Evolutionary conservation across 169 alveolate genomes (phyloP).

Genomic region (Babesia ovis): DNA sequence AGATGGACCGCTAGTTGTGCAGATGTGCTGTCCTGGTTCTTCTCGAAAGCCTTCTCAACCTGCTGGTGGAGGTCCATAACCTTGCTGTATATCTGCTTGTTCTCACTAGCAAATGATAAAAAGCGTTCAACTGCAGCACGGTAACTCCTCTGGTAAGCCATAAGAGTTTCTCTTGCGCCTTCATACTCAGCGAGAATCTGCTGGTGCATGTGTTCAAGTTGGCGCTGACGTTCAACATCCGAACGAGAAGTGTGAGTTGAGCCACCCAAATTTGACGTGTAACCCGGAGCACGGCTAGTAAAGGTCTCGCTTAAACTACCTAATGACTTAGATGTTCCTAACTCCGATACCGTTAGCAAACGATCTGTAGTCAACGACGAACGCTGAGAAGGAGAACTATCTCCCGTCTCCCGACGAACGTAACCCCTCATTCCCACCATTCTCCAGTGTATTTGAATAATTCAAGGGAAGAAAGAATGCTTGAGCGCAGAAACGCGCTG

Average conservation of each 20-base stretch:
- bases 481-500: not conserved
- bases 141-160: slow-evolving; percentile 42
- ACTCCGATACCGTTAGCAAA: slow-evolving; percentile 24
- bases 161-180: slow-evolving; percentile 32
- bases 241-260: slow-evolving; percentile 20
- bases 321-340: slow-evolving; percentile 20
- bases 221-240: slow-evolving; percentile 30
- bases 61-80: slow-evolving; percentile 47
- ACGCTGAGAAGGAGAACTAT: slow-evolving; percentile 32
- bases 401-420: not conserved
- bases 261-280: not conserved
- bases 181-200: slow-evolving; percentile 65
- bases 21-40: slow-evolving; percentile 22
- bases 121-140: slow-evolving; percentile 61
- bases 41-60: slow-evolving; percentile 48
- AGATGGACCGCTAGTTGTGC: slow-evolving; percentile 74
- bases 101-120: slow-evolving; percentile 60
- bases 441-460: not conserved
- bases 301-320: slow-evolving; percentile 5
- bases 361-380: slow-evolving; percentile 23
- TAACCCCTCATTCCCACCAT: slow-evolving; percentile 27
- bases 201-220: slow-evolving; percentile 50
- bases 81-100: slow-evolving; percentile 58
- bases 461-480: not conserved
- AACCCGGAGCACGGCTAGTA: not conserved